A percentile compares a stretch with the other conserved stretches of the same genome.
These are phyloP conservation scores for Colletotrichum cereale DNA, from an alignment of 2,329 filamentous ascomycete genomes.

Conservation along the genomic window DNA sequence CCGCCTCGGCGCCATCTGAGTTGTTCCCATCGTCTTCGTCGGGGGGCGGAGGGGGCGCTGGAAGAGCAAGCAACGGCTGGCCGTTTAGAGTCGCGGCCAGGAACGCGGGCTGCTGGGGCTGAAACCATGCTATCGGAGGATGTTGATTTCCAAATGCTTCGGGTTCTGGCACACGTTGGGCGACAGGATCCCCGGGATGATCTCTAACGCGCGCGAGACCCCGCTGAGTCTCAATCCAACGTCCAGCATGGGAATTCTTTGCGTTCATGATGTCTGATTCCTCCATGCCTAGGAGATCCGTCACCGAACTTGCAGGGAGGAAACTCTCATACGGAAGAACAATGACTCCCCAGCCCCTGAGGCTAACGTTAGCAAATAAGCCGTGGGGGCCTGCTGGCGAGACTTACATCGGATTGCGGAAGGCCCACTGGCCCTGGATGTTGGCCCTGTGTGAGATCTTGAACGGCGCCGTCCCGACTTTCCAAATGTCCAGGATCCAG, in stretches of 20 bases:
- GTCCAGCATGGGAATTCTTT: constrained; percentile 24
- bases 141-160: constrained; percentile 9
- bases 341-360: constrained; percentile 63
- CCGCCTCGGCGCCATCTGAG: background rate
- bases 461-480: constrained; percentile 41
- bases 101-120: constrained; percentile 17
- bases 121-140: constrained; percentile 1
- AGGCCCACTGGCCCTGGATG: constrained; percentile 34
- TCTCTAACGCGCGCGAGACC: constrained; percentile 33
- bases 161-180: constrained; percentile 20
- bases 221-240: constrained; percentile 34
- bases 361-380: constrained; percentile 10
- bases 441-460: constrained; percentile 33
- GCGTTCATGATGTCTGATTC: constrained; percentile 23
- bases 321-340: constrained; percentile 60
- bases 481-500: constrained; percentile 68
- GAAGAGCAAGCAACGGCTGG: constrained; percentile 19
- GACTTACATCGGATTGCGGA: constrained; percentile 33
- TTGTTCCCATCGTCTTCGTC: constrained; percentile 29
- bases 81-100: constrained; percentile 4
- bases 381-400: no score
- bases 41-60: constrained; percentile 13
- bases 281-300: constrained; percentile 26
- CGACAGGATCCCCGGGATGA: constrained; percentile 28
- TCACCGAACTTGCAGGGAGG: constrained; percentile 46